These are phyloP conservation scores for Fusarium sambucinum DNA, from an alignment of 2,329 filamentous ascomycete genomes.

Conservation along the genomic window DNA sequence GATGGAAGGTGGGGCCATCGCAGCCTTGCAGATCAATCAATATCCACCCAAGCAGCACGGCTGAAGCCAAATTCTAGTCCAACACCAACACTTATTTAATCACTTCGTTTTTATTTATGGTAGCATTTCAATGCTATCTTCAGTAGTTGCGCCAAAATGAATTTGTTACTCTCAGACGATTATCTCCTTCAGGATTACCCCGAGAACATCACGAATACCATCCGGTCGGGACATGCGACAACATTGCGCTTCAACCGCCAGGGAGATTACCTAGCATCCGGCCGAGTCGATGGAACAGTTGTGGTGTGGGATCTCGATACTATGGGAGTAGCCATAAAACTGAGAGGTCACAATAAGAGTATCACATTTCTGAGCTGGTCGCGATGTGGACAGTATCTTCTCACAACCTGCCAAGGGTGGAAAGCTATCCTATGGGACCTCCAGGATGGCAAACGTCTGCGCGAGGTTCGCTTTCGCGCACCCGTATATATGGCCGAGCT, in stretches of 20 bases:
- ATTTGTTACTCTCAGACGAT: constrained; percentile 71
- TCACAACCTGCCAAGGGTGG: constrained; percentile 96
- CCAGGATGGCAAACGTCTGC: constrained; percentile 73
- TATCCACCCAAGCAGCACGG: constrained; percentile 39
- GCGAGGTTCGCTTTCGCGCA: constrained; percentile 90
- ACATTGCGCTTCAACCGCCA: constrained; percentile 89
- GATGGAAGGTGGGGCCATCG: constrained; percentile 15
- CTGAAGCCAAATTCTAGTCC: constrained; percentile 43
- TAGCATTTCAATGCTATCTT: constrained; percentile 2
- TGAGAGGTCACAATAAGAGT: constrained; percentile 91
- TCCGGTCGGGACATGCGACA: constrained; percentile 77
- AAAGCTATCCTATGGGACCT: constrained; percentile 97
- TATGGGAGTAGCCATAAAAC: constrained; percentile 93
- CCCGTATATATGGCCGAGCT: constrained; percentile 97
- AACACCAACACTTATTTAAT: constrained; percentile 38
- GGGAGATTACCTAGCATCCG: constrained; percentile 94
- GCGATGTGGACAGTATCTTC: constrained; percentile 86
- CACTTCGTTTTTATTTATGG: constrained; percentile 25
- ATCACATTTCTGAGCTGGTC: constrained; percentile 98
- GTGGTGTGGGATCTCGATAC: constrained; percentile 98
- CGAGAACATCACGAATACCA: constrained; percentile 87
- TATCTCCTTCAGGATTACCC: constrained; percentile 84
- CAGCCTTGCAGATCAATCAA: constrained; percentile 53
- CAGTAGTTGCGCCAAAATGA: constrained; percentile 58
- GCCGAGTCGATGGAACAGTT: constrained; percentile 92